Percentiles rank a stretch among this genome's conserved stretches.
These are phyloP conservation scores for Tilletia setariae DNA, from an alignment of 1,284 basidiomycete genomes.

Conservation along the genomic window DNA sequence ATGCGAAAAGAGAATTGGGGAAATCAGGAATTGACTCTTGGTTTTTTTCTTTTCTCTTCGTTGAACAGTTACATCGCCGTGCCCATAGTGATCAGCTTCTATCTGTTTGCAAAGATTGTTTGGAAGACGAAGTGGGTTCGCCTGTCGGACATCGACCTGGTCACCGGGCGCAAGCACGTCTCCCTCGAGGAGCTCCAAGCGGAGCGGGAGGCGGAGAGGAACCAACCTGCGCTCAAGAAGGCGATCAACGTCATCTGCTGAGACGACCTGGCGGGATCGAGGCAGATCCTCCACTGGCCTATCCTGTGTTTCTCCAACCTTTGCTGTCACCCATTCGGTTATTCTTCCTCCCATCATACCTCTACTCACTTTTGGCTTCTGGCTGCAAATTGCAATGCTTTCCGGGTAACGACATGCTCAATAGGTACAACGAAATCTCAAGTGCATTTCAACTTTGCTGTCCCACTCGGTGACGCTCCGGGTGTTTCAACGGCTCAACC, in stretches of 20 bases:
- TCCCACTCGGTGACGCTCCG: too few species aligned
- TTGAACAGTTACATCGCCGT: slow-evolving; percentile 53
- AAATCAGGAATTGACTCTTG: neutral
- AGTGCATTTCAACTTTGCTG: too few species aligned
- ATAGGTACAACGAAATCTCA: too few species aligned
- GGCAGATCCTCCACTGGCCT: too few species aligned
- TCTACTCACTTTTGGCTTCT: too few species aligned
- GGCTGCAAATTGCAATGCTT: too few species aligned
- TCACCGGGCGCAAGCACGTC: slow-evolving; percentile 42
- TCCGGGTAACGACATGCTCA: too few species aligned
- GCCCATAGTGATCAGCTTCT: slow-evolving; percentile 34
- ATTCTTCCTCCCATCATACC: too few species aligned
- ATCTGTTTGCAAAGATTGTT: slow-evolving; percentile 11
- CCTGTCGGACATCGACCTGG: slow-evolving; percentile 48
- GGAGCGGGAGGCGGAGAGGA: slow-evolving; percentile 45
- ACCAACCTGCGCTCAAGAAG: slow-evolving; percentile 27
- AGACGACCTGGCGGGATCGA: neutral
- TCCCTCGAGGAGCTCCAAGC: slow-evolving; percentile 42
- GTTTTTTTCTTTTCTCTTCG: neutral
- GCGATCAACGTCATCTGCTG: neutral
- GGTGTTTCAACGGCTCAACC: too few species aligned
- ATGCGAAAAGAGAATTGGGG: too few species aligned
- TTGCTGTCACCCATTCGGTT: too few species aligned
- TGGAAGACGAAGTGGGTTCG: slow-evolving; percentile 22
- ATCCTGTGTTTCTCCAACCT: too few species aligned